Evolutionary conservation across 805 yeast genomes (phyloP).

Genomic region (Isabelozyma gotoi): DNA sequence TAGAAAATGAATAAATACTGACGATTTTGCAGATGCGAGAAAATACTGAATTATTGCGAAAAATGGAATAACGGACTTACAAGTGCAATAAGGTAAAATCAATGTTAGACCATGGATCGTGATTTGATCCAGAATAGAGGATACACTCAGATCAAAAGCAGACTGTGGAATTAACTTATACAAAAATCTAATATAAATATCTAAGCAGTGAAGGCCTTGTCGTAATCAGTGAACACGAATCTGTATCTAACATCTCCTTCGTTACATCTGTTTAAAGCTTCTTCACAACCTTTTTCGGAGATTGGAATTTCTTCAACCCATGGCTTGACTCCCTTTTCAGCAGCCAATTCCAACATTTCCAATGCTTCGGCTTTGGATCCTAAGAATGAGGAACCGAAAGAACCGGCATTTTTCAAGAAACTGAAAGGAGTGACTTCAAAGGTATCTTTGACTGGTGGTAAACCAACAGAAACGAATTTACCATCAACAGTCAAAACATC

Average conservation of each 20-base stretch:
- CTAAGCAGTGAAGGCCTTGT: too few species aligned
- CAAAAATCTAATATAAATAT: too few species aligned
- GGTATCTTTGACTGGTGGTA: conserved; percentile 24
- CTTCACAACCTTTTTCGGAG: conserved; percentile 25
- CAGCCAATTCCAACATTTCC: conserved; percentile 37
- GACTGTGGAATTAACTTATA: too few species aligned
- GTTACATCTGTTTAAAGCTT: conserved; percentile 32
- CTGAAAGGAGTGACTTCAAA: conserved; percentile 19
- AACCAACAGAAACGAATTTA: conserved; percentile 23
- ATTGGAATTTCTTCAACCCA: conserved; percentile 37
- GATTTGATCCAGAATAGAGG: too few species aligned
- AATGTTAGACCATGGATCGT: too few species aligned
- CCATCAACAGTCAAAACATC: conserved; percentile 21
- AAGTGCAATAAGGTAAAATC: too few species aligned
- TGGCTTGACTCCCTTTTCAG: conserved; percentile 31
- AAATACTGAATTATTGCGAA: too few species aligned
- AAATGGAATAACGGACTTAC: too few species aligned
- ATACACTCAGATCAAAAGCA: too few species aligned
- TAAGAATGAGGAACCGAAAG: conserved; percentile 27
- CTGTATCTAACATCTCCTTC: conserved; percentile 44
- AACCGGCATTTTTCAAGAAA: conserved; percentile 22
- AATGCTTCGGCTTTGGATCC: conserved; percentile 35
- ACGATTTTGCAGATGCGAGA: too few species aligned
- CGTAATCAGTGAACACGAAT: conserved; percentile 57
- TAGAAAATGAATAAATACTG: too few species aligned